Base-by-base conservation (phyloP, 1,284 basidiomycete genomes). In the Trametes hirsuta region DNA sequence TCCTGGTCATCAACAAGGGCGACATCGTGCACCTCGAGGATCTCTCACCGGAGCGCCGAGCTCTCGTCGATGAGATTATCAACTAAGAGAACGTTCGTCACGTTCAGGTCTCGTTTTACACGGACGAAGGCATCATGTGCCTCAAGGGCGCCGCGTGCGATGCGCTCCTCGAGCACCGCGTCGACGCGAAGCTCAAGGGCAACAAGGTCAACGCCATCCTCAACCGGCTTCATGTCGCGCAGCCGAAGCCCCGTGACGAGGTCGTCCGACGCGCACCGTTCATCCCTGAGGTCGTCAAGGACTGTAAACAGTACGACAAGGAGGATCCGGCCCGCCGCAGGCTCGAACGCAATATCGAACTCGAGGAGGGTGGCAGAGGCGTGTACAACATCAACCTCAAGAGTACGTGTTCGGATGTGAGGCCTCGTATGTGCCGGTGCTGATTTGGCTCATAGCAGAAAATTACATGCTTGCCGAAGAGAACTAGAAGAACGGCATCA, bases 1-100 rank as follows among this genome's bases (percentile, higher is more conserved):
- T 97, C 57, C 87, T 98, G 39, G 95, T 97, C 66, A 88, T 97
- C 76, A 98, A 98, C 85, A 98, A 98, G 84, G 90, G 94, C 68
- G 95, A 98, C 73, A 88, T 97, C 57, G 89, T 82, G 65, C 88
- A 92, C 47, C 84, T 95, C 6, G 87, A 91, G 52, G 94, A 97
- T 70, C 83, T 97, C 25, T 75, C 83, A 9, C 79, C 86, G 4
- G 91, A 93, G 66, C 86, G 86, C 63, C 88, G 87, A 49, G 82
- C 85, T 0, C 83, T 93, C 59, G 88, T 98, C 24, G 88, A 96
- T 61, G 93, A 94, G 71, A 95, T 98, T 75, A 84, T 94, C 69
- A 81, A 85, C 68, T 73, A 80, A 48, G 88, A 90, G 68, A 84
- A 84, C 62, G 87, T 95, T 1, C 84, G 86, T 57, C 83, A 83